Percentiles rank a stretch among this genome's conserved stretches.
phyloP scores from a whole-genome alignment of 2,329 filamentous ascomycete genomes.

The Trichophyton rubrum region DNA sequence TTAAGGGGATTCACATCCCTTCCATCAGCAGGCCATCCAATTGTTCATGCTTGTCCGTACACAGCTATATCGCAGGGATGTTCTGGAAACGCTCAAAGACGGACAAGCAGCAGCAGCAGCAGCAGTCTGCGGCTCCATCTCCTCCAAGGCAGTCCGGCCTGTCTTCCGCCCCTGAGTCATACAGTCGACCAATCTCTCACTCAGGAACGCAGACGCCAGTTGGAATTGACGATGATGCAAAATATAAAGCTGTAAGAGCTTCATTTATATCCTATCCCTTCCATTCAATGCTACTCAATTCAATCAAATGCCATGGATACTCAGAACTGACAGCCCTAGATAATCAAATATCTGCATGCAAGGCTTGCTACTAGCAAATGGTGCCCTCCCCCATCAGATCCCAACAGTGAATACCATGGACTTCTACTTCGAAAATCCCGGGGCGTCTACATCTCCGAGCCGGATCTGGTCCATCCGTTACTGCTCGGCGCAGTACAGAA shows the following conservation, averaged over 20 bases:
- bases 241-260: constrained; percentile 16
- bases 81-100: constrained; percentile 10
- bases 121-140: constrained; percentile 7
- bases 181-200: constrained; percentile 10
- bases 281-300: background rate
- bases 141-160: constrained; percentile 11
- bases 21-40: background rate
- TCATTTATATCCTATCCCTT: background rate
- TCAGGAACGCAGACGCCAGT: constrained; percentile 9
- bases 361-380: constrained; percentile 19
- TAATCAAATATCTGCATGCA: constrained; percentile 21
- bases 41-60: background rate
- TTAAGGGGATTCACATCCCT: background rate
- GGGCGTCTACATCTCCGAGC: constrained; percentile 33
- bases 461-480: constrained; percentile 26
- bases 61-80: constrained; percentile 11
- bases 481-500: constrained; percentile 34
- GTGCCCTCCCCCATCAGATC: constrained; percentile 14
- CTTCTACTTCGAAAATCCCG: constrained; percentile 31
- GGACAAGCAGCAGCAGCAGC: background rate
- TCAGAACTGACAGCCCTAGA: constrained; percentile 14
- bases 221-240: constrained; percentile 19
- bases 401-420: constrained; percentile 18
- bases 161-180: constrained; percentile 7
- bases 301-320: background rate